Conservation (phyloP, 108 stramenopile species). For the Skeletonema marinoi region DNA sequence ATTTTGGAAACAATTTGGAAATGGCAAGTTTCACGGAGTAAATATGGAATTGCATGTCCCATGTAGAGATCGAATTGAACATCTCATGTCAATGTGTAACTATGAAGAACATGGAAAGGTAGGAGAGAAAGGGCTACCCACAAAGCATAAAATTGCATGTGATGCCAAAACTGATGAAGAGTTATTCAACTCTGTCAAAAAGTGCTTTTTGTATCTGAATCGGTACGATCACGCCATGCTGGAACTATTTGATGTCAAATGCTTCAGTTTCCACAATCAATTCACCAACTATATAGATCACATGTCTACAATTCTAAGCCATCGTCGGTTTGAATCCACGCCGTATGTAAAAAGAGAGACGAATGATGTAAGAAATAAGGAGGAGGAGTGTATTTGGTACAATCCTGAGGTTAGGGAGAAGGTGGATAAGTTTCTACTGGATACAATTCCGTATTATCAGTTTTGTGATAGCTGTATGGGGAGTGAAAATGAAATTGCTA, state of each 20-base stretch:
- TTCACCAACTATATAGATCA: constrained; percentile 8
- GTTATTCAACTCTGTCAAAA: background rate
- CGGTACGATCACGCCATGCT: background rate
- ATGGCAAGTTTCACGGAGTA: background rate
- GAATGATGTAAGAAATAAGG: constrained; percentile 7
- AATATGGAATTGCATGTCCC: constrained; percentile 50
- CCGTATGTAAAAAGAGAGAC: constrained; percentile 15
- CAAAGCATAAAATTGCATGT: background rate
- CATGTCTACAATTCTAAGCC: constrained; percentile 12
- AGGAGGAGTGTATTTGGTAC: constrained; percentile 16
- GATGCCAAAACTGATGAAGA: background rate
- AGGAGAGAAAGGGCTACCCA: background rate
- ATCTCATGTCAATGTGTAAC: constrained; percentile 51
- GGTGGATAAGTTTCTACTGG: constrained; percentile 16
- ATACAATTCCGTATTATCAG: constrained; percentile 14
- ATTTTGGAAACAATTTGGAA: background rate
- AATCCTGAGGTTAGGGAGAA: background rate
- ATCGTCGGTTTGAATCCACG: background rate
- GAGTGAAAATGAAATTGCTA: constrained; percentile 1
- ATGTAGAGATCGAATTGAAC: constrained; percentile 47
- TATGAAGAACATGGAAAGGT: background rate
- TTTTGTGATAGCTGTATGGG: constrained; percentile 32
- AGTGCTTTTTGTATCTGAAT: background rate
- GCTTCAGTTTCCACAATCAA: constrained; percentile 15
- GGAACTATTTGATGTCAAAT: constrained; percentile 6